These are phyloP conservation scores for Didymella pinodella DNA, from an alignment of 2,329 filamentous ascomycete genomes.

Conservation along the genomic window DNA sequence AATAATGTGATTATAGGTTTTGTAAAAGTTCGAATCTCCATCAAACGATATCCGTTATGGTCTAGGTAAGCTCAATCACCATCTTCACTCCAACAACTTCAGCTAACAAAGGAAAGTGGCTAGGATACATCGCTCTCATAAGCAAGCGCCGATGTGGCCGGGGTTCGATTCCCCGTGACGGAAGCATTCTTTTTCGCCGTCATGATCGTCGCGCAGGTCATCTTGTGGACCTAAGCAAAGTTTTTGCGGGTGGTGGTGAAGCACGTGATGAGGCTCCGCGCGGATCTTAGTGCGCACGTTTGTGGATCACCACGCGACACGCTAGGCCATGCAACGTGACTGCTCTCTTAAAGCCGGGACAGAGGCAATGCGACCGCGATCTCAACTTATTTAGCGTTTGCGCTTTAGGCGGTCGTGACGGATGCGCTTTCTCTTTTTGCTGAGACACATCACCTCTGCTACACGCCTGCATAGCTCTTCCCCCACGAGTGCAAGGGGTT, in stretches of 20 bases:
- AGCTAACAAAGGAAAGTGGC: conserved; percentile 5
- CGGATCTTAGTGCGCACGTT: not conserved
- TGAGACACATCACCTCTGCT: not conserved
- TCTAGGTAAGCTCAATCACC: too few species aligned
- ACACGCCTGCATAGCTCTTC: not conserved
- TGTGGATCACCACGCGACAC: too few species aligned
- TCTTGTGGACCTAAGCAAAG: not conserved
- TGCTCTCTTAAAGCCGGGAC: not conserved
- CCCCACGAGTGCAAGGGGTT: not conserved
- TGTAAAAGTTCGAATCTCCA: too few species aligned
- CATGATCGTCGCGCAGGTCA: too few species aligned
- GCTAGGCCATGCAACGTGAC: not conserved
- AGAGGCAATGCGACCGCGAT: not conserved
- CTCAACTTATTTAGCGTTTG: not conserved
- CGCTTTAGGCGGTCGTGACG: not conserved
- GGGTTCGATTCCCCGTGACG: conserved; percentile 16
- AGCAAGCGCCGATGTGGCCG: conserved; percentile 3
- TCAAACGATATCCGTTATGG: too few species aligned
- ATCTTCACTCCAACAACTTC: not conserved
- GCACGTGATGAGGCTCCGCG: not conserved
- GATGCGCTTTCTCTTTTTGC: not conserved
- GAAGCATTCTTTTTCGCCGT: not conserved
- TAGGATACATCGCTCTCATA: conserved; percentile 16
- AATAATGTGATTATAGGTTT: too few species aligned
- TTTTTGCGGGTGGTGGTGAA: not conserved